phyloP scores from a whole-genome alignment of 148 eudicot species.

The Rhododendron vialii region DNA sequence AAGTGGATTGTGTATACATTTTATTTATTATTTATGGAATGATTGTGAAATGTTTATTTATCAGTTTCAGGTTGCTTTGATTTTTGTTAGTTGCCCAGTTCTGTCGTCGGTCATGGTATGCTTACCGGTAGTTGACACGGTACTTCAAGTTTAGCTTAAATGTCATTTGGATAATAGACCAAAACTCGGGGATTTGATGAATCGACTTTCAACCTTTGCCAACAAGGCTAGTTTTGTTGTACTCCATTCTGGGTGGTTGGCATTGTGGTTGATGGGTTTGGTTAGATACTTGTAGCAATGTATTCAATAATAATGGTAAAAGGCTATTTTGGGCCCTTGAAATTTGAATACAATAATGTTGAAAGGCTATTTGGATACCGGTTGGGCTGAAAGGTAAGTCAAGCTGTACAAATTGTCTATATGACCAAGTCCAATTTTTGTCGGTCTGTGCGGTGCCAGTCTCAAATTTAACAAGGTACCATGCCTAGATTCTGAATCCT shows the following conservation, averaged over 20 bases:
- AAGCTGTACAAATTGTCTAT: background rate
- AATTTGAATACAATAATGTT: background rate
- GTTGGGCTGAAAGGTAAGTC: background rate
- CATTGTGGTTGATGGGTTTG: background rate
- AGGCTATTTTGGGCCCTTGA: background rate
- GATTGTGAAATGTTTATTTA: background rate
- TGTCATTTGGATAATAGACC: background rate
- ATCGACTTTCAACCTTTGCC: background rate
- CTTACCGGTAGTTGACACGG: background rate
- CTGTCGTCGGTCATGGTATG: background rate
- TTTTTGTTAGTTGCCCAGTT: background rate
- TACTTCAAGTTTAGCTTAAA: background rate
- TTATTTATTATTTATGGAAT: background rate
- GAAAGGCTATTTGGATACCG: background rate
- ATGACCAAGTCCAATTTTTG: background rate
- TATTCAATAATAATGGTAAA: background rate
- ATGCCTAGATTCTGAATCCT: background rate
- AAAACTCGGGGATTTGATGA: background rate
- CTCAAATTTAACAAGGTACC: background rate
- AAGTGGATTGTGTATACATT: background rate
- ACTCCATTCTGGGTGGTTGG: background rate
- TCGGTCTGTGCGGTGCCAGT: background rate
- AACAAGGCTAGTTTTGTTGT: background rate
- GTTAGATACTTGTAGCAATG: background rate
- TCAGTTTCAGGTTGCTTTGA: background rate